A percentile compares a stretch with the other conserved stretches of the same genome.
Evolutionary conservation across 768 basidiomycete genomes (phyloP).

Genomic region (Kwoniella pini): DNA sequence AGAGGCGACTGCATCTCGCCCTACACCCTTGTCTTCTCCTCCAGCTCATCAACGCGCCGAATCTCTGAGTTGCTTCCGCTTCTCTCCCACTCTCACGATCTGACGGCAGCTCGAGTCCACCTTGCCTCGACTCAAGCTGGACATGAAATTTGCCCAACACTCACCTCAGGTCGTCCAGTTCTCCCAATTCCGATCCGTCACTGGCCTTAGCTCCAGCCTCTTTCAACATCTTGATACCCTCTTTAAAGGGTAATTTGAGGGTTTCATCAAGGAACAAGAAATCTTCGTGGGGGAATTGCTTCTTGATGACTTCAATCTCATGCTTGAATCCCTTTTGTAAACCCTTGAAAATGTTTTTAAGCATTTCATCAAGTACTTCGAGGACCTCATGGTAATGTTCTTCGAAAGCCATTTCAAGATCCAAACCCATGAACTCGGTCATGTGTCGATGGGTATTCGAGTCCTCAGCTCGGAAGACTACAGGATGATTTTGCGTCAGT

Average conservation of each 20-base stretch:
- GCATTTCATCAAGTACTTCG: conserved; percentile 83
- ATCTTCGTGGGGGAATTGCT: conserved; percentile 91
- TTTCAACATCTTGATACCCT: conserved; percentile 82
- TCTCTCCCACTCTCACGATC: background rate
- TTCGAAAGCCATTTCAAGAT: conserved; percentile 98
- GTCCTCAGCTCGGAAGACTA: conserved; percentile 96
- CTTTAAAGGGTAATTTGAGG: conserved; percentile 75
- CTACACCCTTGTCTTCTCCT: background rate
- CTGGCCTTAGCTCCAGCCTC: conserved; percentile 66
- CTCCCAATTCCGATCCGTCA: conserved; percentile 59
- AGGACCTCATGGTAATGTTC: conserved; percentile 98
- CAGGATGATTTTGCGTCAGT: conserved; percentile 31
- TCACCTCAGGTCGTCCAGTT: conserved; percentile 78
- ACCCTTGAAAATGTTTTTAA: conserved; percentile 81
- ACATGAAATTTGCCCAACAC: conserved; percentile 7
- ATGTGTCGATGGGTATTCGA: conserved; percentile 96
- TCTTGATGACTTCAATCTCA: conserved; percentile 78
- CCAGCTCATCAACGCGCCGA: background rate
- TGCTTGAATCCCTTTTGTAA: conserved; percentile 72
- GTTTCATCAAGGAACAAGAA: conserved; percentile 95
- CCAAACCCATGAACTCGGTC: conserved; percentile 97
- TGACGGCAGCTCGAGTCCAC: background rate
- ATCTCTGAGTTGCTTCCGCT: background rate
- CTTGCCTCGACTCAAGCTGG: background rate
- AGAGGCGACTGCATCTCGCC: no score